Evolutionary conservation across 208 protist species (phyloP).

Genomic region (Acanthamoeba triangularis): DNA sequence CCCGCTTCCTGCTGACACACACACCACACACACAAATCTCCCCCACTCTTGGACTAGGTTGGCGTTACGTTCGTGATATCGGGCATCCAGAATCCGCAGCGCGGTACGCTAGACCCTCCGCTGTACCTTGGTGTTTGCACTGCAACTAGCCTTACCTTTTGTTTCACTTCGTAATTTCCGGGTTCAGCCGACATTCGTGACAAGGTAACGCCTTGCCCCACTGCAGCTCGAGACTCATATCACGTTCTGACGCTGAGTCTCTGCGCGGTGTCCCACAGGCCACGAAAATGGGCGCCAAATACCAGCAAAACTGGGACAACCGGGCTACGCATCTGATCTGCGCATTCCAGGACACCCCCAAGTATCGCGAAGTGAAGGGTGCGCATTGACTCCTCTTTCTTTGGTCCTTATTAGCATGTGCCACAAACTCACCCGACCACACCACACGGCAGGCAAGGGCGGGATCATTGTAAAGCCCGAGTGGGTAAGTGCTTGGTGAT

Average conservation of each 20-base stretch:
- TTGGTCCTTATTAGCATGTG: neutral
- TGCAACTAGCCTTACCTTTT: neutral
- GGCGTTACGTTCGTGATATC: slow-evolving; percentile 43
- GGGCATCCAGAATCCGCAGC: slow-evolving; percentile 26
- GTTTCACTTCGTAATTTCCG: neutral
- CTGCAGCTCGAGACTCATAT: neutral
- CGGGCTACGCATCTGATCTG: slow-evolving; percentile 30
- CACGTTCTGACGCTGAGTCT: neutral
- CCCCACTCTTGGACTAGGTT: neutral
- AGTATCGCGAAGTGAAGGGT: slow-evolving; percentile 55
- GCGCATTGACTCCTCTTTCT: neutral
- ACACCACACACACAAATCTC: too few species aligned
- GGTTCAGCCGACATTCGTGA: neutral
- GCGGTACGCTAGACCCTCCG: neutral
- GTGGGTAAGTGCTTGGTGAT: neutral
- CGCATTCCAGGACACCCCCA: slow-evolving; percentile 60
- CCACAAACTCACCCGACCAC: too few species aligned
- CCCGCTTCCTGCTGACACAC: too few species aligned
- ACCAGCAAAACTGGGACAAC: slow-evolving; percentile 34
- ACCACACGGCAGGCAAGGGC: neutral
- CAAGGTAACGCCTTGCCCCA: neutral
- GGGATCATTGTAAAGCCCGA: slow-evolving; percentile 43
- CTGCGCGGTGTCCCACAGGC: neutral
- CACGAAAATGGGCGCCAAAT: slow-evolving; percentile 39
- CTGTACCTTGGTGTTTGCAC: neutral